Conservation (phyloP, 345 rosid genomes). For the Aurinia saxatilis region DNA sequence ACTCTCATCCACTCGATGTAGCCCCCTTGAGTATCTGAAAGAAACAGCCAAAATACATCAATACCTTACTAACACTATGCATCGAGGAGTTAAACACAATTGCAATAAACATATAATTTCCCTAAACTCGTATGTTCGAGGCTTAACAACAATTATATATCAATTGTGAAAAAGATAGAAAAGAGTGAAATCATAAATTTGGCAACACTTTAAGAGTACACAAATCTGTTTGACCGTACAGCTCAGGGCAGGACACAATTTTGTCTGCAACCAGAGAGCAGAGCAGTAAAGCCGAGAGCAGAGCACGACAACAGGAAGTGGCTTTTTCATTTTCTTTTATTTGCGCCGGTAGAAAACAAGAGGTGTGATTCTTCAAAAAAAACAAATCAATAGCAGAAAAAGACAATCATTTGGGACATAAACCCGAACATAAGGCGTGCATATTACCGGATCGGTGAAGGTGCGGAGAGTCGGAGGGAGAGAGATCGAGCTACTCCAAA, state of each 20-base stretch:
- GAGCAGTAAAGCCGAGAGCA: conserved; percentile 1
- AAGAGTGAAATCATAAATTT: no score
- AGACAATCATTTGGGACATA: background rate
- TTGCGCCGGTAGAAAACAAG: background rate
- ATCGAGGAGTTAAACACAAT: background rate
- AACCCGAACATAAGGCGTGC: no score
- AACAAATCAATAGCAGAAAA: background rate
- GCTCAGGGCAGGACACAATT: no score
- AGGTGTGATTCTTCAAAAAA: background rate
- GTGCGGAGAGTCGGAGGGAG: conserved; percentile 8
- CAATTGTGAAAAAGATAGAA: no score
- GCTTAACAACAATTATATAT: background rate
- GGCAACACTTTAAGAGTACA: conserved; percentile 6
- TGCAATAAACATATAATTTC: background rate
- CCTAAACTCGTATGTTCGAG: background rate
- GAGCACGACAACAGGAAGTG: background rate
- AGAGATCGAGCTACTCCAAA: conserved; percentile 2
- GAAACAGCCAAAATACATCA: conserved; percentile 5
- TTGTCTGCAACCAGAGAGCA: conserved; percentile 3
- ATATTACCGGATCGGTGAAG: conserved; percentile 26
- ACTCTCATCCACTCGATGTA: conserved; percentile 45
- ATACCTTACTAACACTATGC: background rate
- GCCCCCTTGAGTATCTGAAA: conserved; percentile 22
- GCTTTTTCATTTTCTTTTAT: background rate
- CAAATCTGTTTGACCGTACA: no score